Base-by-base conservation (phyloP, 1,139 yeast species). In the Suhomyces bribrorum region DNA sequence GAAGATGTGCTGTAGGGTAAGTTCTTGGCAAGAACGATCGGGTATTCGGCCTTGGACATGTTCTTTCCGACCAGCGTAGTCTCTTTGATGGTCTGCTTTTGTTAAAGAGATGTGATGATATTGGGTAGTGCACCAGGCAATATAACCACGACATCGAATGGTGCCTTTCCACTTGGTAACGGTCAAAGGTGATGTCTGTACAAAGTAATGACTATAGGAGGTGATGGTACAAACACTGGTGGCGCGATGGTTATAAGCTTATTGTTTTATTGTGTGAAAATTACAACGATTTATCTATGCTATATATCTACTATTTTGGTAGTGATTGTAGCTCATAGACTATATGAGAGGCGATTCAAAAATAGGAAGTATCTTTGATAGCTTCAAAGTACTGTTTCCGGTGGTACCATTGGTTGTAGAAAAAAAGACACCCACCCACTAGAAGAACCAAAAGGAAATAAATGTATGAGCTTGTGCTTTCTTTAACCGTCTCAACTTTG, bases 11-110 rank as follows among this genome's bases (percentile, higher is more conserved):
- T 69, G 52, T 73, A 81, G 1, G 87, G 82, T 12, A 82, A 64
- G 52, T 82, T 82, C 53, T 79, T 79, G 24, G 80, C 80, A 42
- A 68, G 67, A 8, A 82, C 64, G 28, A 77, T 75, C 3, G 83
- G 83, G 34, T 72, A 72, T 16, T 68, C 69, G 15, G 36, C 15
- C 27, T 40, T 40, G 5, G 51, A 44, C 53, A 49, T 49, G 26
- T 7, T 20, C 4, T 8, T 8, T 20, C 11, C 8, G 23, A 8
- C 22, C 6, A 8, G 22, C n/a, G n/a, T n/a, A n/a, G n/a, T n/a
- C n/a, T n/a, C n/a, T n/a, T n/a, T n/a, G n/a, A n/a, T n/a, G n/a
- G n/a, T n/a, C n/a, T n/a, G n/a, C n/a, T n/a, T n/a, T n/a, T n/a
- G n/a, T n/a, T n/a, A n/a, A n/a, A n/a, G n/a, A n/a, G n/a, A n/a